Base-by-base conservation (phyloP, 2,329 filamentous ascomycete genomes). In the Pseudogymnoascus sp. region DNA sequence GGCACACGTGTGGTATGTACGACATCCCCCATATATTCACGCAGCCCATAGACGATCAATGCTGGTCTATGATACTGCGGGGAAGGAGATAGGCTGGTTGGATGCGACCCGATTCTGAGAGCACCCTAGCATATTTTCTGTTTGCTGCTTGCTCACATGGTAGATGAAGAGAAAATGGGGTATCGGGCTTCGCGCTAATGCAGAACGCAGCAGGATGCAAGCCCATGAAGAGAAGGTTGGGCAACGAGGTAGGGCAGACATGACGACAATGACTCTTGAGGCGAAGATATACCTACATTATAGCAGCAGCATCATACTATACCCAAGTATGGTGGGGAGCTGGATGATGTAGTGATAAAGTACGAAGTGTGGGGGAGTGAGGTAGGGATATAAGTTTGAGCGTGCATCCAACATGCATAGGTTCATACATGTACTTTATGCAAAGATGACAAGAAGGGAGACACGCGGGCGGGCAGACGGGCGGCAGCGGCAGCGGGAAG, bases 181-280 rank as follows among this genome's bases (percentile, higher is more conserved):
- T 55, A 10, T 25, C 2, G 27, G 15, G 9, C 29, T 5, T 6
- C 15, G 33, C 27, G 48, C 48, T 55, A 55, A 33, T 55, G 48
- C 42, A 48, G 36, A 10, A 45, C 1, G 9, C n/a, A 18, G 48
- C 21, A 33, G 21, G 48, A 9, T 55, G 8, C 29, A 55, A 33
- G n/a, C 48, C 15, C 48, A 55, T 55, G 48, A 33, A 33, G 27
- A 55, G 48, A 55, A 33, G 29, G 48, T 55, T 55, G 48, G 48
- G 48, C 42, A 27, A 29, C 42, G 42, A 48, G 1, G 42, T 48
- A 48, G 42, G 42, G 42, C 48, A 55, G 1, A 55, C 31, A 55
- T 55, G 45, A 55, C 27, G 45, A 55, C 45, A 18, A 55, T 55
- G 27, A 18, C n/a, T 7, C 45, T 55, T 55, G 9, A 7, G 9